A percentile compares a stretch with the other conserved stretches of the same genome.
Evolutionary conservation across 176 grass and related monocot species (phyloP).

Genomic region (Rhynchospora pubera): DNA sequence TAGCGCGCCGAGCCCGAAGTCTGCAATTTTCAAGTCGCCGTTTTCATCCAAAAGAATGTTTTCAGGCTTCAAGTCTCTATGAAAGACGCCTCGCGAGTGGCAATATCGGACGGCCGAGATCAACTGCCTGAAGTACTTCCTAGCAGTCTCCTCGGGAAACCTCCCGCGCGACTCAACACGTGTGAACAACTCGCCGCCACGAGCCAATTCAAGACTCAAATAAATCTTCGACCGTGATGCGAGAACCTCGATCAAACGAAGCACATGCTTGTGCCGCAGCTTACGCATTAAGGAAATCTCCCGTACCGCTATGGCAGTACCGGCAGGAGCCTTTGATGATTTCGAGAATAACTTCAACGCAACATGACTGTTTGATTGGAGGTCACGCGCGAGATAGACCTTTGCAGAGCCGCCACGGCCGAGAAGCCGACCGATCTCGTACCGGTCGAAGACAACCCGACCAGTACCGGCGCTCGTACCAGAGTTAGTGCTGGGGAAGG

Average conservation of each 20-base stretch:
- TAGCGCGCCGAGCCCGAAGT: slow-evolving; percentile 50
- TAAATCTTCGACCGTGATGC: slow-evolving; percentile 62
- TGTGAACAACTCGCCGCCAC: slow-evolving; percentile 60
- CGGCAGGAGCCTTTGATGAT: slow-evolving; percentile 10
- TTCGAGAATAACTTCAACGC: slow-evolving; percentile 84
- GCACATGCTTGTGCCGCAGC: slow-evolving; percentile 63
- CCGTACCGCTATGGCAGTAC: slow-evolving; percentile 13
- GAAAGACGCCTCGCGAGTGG: slow-evolving; percentile 73
- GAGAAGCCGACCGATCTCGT: slow-evolving; percentile 59
- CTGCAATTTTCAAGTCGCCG: slow-evolving; percentile 60
- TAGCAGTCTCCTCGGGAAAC: slow-evolving; percentile 44
- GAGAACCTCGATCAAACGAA: slow-evolving; percentile 58
- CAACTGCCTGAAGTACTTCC: slow-evolving; percentile 65
- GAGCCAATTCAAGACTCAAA: slow-evolving; percentile 71
- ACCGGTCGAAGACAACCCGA: slow-evolving; percentile 40
- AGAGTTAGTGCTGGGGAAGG: background rate
- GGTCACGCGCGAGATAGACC: slow-evolving; percentile 67
- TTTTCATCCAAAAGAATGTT: slow-evolving; percentile 59
- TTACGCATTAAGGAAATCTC: slow-evolving; percentile 54
- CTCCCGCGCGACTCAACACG: slow-evolving; percentile 38
- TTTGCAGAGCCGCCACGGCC: slow-evolving; percentile 89
- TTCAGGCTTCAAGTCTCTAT: slow-evolving; percentile 96
- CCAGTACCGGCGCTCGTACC: background rate
- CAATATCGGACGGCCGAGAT: slow-evolving; percentile 63
- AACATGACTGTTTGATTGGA: slow-evolving; percentile 41